Evolutionary conservation across 1,139 yeast species (phyloP), one percentile per base, ranked within the genome.

Genomic region (Meyerozyma sp.): DNA sequence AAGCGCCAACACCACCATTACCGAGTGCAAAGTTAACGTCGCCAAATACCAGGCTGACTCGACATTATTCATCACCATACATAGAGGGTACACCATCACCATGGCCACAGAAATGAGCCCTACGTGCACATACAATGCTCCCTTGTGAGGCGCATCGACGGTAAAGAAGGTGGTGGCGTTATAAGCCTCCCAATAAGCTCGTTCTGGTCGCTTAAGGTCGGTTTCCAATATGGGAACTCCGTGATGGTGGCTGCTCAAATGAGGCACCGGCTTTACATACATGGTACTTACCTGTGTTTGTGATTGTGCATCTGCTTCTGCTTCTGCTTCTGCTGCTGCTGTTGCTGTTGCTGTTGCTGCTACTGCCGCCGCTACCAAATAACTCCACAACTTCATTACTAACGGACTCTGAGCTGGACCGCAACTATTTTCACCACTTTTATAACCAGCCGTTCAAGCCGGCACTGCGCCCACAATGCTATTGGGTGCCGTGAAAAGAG

Each of bases 81-180:
- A 66, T 11, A 86, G 54, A 5, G 98, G 98, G 56, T 87, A 88
- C 5, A 85, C 47, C 28, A 84, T 55, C 14, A 81, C 61, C 52
- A 81, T 73, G 0, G 85, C 64, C 0, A 70, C 9, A 3, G 70
- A 42, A 21, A 81, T 65, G 16, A 79, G 58, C 2, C 59, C 55
- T 8, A 82, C 66, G 56, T 91, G 98, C 40, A 73, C 56, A 53
- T 72, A 68, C 40, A 91, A 66, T 2, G 82, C 75, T n/a, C 70
- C 49, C 47, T 77, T 75, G 51, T 75, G 75, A 4, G 70, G 62
- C 1, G 75, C 58, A 1, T 75, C 77, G n/a, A 79, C 65, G 10
- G 77, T 80, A 63, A 88, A 79, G 61, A 77, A 90, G 11, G 89
- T 84, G 6, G 94, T 84, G n/a, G 95, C 80, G 56, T 86, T 81